Evolutionary conservation across 306 rosid genomes (phyloP).

Genomic region (Calophaca sinica): DNA sequence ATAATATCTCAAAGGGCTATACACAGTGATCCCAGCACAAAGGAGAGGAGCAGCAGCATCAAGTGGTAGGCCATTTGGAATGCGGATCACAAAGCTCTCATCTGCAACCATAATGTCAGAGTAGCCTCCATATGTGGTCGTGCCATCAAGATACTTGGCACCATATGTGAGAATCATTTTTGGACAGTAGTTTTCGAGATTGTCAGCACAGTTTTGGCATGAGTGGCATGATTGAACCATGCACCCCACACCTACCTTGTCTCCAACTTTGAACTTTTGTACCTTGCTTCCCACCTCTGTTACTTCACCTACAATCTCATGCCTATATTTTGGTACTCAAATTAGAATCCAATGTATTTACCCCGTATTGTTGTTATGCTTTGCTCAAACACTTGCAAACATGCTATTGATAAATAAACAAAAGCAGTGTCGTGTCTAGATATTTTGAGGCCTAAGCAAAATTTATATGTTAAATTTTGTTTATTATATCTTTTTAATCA

Average conservation of each 20-base stretch:
- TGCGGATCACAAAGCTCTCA: slow-evolving; percentile 43
- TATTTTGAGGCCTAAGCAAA: too few relatives aligned
- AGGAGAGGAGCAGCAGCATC: slow-evolving; percentile 49
- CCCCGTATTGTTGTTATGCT: too few relatives aligned
- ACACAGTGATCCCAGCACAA: too few relatives aligned
- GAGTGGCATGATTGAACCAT: slow-evolving; percentile 56
- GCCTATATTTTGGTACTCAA: slow-evolving; percentile 24
- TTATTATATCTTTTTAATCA: too few relatives aligned
- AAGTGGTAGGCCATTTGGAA: slow-evolving; percentile 45
- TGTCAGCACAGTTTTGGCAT: slow-evolving; percentile 46
- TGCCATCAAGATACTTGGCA: slow-evolving; percentile 48
- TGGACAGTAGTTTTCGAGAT: slow-evolving; percentile 45
- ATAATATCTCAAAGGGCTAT: too few relatives aligned
- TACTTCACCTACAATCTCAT: slow-evolving; percentile 60
- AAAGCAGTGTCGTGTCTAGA: too few relatives aligned
- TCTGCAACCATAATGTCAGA: slow-evolving; percentile 52
- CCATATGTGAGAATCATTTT: slow-evolving; percentile 48
- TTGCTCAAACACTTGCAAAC: too few relatives aligned
- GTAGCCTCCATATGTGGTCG: slow-evolving; percentile 54
- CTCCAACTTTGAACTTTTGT: slow-evolving; percentile 52
- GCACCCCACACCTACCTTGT: slow-evolving; percentile 61
- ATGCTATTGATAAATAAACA: too few relatives aligned
- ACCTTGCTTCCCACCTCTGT: slow-evolving; percentile 59
- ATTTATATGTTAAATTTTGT: too few relatives aligned
- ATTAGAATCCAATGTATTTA: too few relatives aligned